Base-by-base conservation (phyloP, 1,284 basidiomycete species). In the Tilletia caries region DNA sequence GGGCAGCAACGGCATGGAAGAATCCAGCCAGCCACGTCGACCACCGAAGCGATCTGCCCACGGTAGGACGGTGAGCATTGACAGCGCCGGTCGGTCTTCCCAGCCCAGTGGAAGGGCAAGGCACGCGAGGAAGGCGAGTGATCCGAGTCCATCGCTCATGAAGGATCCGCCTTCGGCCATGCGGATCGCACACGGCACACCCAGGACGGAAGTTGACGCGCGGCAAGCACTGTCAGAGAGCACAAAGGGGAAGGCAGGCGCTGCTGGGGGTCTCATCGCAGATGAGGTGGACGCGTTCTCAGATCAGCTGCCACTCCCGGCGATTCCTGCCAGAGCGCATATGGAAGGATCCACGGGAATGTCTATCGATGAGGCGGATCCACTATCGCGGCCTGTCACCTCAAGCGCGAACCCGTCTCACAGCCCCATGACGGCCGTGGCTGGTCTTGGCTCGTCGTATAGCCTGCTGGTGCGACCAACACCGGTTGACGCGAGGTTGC, bases 211-310 rank as follows among this genome's bases (percentile, higher is more conserved):
- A 37, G 64, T 65, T 13, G 43, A 46, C 20, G 64, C 43, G 64
- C 37, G 43, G 1, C 41, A 44, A 23, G 43, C 41, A 1, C 25
- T 65, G 41, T 44, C 43, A 15, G 64, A 44, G 23, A 13, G 10
- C 43, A 65, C 64, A 12, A 65, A 65, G 64, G 37, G 64, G n/a
- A 44, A 65, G 12, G 64, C 64, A 23, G 37, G 64, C 2, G 41
- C 29, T 18, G 37, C n/a, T 41, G 43, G 64, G 3, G 43, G 64
- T 5, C 41, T 43, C 34, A 46, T 65, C 23, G 43, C 64, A 20
- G 43, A 65, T 37, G 64, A 65, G 23, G 43, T 46, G 23, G 64
- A 44, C 27, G 64, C 64, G 12, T 65, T 44, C 37, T 65, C 64
- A 41, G 64, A 65, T 18, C 34, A 25, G 20, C 43, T 43, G 18